Percentiles rank a stretch among this genome's conserved stretches.
These are phyloP conservation scores for Gossypium aridum DNA, from an alignment of 441 rosid genomes.

Conservation along the genomic window DNA sequence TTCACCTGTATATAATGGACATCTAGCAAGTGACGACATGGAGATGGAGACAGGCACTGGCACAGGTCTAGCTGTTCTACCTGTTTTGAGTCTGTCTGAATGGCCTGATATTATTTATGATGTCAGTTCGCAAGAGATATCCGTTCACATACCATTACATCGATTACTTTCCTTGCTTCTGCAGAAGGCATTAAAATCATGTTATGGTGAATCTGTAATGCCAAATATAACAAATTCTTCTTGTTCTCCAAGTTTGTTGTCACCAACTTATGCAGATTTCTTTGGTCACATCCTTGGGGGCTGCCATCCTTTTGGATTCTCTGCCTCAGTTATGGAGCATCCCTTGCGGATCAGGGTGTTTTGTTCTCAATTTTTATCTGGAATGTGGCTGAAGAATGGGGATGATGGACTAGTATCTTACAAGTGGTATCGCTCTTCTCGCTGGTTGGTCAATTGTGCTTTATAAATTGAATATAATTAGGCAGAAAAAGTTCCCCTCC, in stretches of 20 bases:
- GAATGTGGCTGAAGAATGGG: conserved; percentile 97
- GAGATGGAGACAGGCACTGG: conserved; percentile 38
- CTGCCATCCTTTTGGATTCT: conserved; percentile 75
- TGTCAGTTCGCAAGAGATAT: conserved; percentile 81
- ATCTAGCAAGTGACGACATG: conserved; percentile 25
- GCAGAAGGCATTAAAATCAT: conserved; percentile 61
- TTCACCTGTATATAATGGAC: conserved; percentile 30
- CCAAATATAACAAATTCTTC: conserved; percentile 18
- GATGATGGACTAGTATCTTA: conserved; percentile 67
- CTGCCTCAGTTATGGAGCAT: conserved; percentile 90
- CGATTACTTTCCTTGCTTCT: conserved; percentile 75
- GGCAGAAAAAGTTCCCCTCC: too few relatives aligned
- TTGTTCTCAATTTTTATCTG: conserved; percentile 87
- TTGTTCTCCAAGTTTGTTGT: too few relatives aligned
- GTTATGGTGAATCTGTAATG: conserved; percentile 56
- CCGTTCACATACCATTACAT: conserved; percentile 84
- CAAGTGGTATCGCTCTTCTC: conserved; percentile 87
- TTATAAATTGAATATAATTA: too few relatives aligned
- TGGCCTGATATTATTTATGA: conserved; percentile 80
- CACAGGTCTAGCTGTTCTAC: conserved; percentile 31
- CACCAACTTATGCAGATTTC: too few relatives aligned
- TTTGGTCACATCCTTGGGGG: conserved; percentile 57
- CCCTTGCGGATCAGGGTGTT: conserved; percentile 88
- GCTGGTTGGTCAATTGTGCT: conserved; percentile 51
- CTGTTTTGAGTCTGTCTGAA: conserved; percentile 22